Percentiles rank a stretch among this genome's conserved stretches.
Evolutionary conservation across 1,284 basidiomycete species (phyloP).

Genomic region (Taiwanofungus camphoratus): DNA sequence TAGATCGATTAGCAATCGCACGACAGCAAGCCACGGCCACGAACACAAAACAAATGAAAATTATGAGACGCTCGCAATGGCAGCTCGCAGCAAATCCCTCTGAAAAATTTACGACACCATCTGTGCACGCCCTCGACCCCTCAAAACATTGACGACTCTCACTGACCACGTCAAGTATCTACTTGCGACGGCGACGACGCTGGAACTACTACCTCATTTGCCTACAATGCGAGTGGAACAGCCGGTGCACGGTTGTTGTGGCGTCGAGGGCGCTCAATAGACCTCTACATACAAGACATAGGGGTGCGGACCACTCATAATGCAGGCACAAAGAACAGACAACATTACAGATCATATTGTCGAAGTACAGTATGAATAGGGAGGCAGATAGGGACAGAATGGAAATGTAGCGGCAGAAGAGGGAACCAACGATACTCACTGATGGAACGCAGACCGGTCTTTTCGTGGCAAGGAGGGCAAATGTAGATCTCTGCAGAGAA

Average conservation of each 20-base stretch:
- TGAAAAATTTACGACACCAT: constrained; percentile 4
- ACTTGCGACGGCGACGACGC: background rate
- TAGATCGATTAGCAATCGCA: constrained; percentile 9
- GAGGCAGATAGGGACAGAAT: constrained; percentile 31
- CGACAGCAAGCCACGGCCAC: constrained; percentile 1
- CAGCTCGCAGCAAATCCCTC: background rate
- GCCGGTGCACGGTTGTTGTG: constrained; percentile 1
- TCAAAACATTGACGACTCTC: no score
- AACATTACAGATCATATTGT: constrained; percentile 23
- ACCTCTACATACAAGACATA: constrained; percentile 5
- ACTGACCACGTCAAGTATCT: no score
- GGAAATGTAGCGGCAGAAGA: constrained; percentile 24
- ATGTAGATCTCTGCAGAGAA: constrained; percentile 54
- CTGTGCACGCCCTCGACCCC: background rate
- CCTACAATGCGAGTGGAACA: background rate
- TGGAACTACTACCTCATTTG: background rate
- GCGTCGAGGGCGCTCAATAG: constrained; percentile 9
- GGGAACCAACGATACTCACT: constrained; percentile 61
- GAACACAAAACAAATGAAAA: background rate
- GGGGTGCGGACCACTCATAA: constrained; percentile 7
- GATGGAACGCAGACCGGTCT: constrained; percentile 60
- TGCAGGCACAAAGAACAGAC: background rate
- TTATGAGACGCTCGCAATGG: background rate
- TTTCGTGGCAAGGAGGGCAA: constrained; percentile 60
- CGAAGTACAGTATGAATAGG: constrained; percentile 26